Percentiles rank a stretch among this genome's conserved stretches.
phyloP scores from a whole-genome alignment of 371 early-diverging fungal species.

The Gilbertella persicaria region DNA sequence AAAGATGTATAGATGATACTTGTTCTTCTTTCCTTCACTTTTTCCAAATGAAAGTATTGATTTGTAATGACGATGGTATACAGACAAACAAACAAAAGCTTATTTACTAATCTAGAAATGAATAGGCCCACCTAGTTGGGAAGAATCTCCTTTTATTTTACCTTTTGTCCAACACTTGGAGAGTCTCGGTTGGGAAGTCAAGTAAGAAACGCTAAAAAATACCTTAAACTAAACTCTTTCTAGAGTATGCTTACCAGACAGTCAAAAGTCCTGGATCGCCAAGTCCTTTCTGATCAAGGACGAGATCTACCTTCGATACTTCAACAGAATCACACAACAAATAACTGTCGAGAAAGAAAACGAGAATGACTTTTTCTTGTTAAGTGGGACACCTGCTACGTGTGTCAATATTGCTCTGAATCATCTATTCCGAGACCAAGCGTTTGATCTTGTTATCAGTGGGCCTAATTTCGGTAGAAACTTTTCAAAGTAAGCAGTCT shows the following conservation, averaged over 20 bases:
- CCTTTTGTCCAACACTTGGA: conserved; percentile 44
- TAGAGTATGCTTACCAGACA: conserved; percentile 44
- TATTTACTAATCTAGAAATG: background rate
- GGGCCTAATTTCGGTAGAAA: conserved; percentile 51
- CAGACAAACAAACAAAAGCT: background rate
- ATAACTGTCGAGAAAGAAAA: conserved; percentile 23
- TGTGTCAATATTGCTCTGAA: conserved; percentile 46
- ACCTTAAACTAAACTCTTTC: background rate
- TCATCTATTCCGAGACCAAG: conserved; percentile 35
- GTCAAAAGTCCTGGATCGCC: conserved; percentile 53
- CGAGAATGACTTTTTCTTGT: conserved; percentile 31
- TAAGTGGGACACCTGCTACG: conserved; percentile 47
- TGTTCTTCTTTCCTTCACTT: background rate
- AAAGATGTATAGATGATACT: no score
- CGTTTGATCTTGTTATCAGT: conserved; percentile 47
- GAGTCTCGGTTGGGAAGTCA: conserved; percentile 43
- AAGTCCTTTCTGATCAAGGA: conserved; percentile 53
- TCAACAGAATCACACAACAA: conserved; percentile 29
- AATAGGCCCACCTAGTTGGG: conserved; percentile 41
- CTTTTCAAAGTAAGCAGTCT: conserved; percentile 32
- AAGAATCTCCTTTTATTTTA: conserved; percentile 47
- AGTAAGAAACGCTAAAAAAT: conserved; percentile 18
- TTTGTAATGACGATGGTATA: conserved; percentile 46
- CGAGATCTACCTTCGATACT: conserved; percentile 37
- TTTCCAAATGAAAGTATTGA: conserved; percentile 27